Conservation (phyloP, 257 asterid species). For the Nemophila menziesii region DNA sequence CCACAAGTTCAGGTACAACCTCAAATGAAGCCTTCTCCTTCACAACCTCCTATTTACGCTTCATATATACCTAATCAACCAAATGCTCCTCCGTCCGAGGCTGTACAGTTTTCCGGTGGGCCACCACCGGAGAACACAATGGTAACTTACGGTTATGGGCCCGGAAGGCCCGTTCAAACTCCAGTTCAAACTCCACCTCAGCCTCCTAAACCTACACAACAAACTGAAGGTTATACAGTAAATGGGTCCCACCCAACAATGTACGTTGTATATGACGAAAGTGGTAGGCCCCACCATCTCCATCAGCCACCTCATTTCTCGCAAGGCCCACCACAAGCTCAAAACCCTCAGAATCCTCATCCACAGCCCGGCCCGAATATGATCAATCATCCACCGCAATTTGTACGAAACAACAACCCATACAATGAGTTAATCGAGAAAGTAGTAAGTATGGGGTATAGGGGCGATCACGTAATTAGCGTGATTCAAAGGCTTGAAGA, state of each 20-base stretch:
- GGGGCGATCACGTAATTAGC: constrained; percentile 61
- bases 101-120: constrained; percentile 34
- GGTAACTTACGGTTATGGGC: constrained; percentile 44
- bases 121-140: constrained; percentile 48
- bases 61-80: constrained; percentile 46
- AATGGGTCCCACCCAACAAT: constrained; percentile 54
- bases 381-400: constrained; percentile 38
- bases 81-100: constrained; percentile 48
- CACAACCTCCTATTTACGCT: constrained; percentile 52
- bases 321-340: constrained; percentile 52
- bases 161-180: constrained; percentile 53
- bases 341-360: constrained; percentile 45
- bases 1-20: constrained; percentile 51
- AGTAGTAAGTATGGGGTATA: constrained; percentile 74
- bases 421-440: constrained; percentile 77
- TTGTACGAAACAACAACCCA: constrained; percentile 45
- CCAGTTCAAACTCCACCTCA: constrained; percentile 28
- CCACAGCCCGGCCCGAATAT: constrained; percentile 34
- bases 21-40: constrained; percentile 53
- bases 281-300: constrained; percentile 50
- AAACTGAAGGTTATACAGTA: constrained; percentile 53
- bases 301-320: constrained; percentile 56
- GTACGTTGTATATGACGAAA: constrained; percentile 57
- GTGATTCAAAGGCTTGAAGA: constrained; percentile 82
- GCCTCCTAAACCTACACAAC: constrained; percentile 43